Evolutionary conservation across 2,329 filamentous ascomycete species (phyloP).

Genomic region (Epichloe uncinata): DNA sequence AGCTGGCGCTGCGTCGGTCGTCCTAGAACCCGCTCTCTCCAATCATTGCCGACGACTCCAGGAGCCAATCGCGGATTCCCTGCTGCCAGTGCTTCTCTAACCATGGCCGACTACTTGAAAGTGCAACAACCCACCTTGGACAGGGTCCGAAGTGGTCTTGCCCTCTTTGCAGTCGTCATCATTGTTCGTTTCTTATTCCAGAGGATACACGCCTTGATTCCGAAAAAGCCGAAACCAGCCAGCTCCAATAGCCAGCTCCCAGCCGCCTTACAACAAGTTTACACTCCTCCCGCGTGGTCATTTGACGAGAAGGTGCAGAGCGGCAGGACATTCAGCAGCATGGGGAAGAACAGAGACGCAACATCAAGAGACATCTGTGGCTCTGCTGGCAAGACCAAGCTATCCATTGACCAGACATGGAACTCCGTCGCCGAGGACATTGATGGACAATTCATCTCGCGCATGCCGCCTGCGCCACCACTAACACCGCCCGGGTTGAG

Average conservation of each 20-base stretch:
- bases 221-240: background rate
- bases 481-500: constrained; percentile 35
- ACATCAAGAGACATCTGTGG: constrained; percentile 7
- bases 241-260: constrained; percentile 5
- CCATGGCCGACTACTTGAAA: constrained; percentile 18
- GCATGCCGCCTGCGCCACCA: constrained; percentile 32
- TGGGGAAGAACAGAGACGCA: constrained; percentile 1
- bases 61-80: constrained; percentile 20
- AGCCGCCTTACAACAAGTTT: constrained; percentile 7
- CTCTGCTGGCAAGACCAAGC: constrained; percentile 7
- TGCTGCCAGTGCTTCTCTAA: constrained; percentile 14
- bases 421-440: constrained; percentile 12
- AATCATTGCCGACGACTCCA: constrained; percentile 20
- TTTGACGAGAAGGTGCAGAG: constrained; percentile 15
- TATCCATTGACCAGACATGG: constrained; percentile 16
- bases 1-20: background rate
- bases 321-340: background rate
- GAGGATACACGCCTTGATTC: constrained; percentile 7
- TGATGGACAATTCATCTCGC: constrained; percentile 20
- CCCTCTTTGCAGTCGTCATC: constrained; percentile 22
- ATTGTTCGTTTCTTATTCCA: constrained; percentile 19
- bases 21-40: background rate
- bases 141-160: constrained; percentile 16
- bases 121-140: constrained; percentile 17
- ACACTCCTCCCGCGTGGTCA: constrained; percentile 11